Evolutionary conservation across 257 asterid genomes (phyloP), one percentile per base, ranked within the genome.

Genomic region (Anisodus acutangulus): DNA sequence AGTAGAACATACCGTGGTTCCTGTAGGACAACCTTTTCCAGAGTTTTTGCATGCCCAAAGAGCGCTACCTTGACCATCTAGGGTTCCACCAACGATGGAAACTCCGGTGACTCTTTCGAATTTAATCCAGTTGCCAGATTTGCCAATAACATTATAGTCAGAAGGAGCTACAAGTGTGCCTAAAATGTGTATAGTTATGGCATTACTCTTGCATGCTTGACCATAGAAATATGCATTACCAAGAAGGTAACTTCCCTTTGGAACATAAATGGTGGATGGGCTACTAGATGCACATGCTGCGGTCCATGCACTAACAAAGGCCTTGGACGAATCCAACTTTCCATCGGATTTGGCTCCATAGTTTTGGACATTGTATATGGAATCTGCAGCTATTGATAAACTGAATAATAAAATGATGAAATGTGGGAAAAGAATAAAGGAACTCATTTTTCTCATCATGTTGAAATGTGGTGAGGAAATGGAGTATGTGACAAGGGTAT

Each of bases 41-140:
- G 90, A 78, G 49, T 55, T 82, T 86, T 93, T 93, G 87, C 97
- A 93, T 15, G 87, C 88, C 97, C 97, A 93, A 83, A 93, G 83
- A 72, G 82, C 59, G 9, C 88, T 64, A 6, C 97, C 97, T 66
- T 45, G 94, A n/a, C 88, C 97, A 45, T 92, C 92, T 19, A 92
- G 93, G 6, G 62, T 72, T 4, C 97, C 97, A 3, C 95, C 95
- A 4, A 16, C 59, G 64, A 92, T 86, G 1, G 90, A 82, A 17
- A 93, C 83, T 8, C 97, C 92, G 4, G 86, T 86, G 22, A 86
- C 92, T 5, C 82, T 31, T 3, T 90, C 83, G 8, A 93, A 92
- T 13, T 82, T 82, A 57, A 93, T 78, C 97, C 97, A 93, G 15
- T 85, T 80, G 0, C 49, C 57, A 8, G 60, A 83, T 5, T 85